Conservation (phyloP, 257 asterid genomes). For the Perilla frutescens region DNA sequence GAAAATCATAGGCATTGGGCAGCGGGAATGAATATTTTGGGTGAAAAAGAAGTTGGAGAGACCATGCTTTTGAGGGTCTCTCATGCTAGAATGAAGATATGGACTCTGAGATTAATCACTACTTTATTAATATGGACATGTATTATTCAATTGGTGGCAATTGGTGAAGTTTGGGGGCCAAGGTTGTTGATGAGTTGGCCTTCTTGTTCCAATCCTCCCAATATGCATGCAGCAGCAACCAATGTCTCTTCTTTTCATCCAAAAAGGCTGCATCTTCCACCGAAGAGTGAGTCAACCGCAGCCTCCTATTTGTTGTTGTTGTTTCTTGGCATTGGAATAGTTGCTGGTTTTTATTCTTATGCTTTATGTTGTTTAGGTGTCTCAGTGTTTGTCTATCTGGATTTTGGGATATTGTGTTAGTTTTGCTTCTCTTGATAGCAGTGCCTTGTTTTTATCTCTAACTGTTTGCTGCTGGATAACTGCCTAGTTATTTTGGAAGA, state of each 20-base stretch:
- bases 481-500: not conserved
- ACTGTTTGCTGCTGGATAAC: constrained; percentile 3
- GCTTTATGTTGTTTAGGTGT: constrained; percentile 7
- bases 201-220: constrained; percentile 45
- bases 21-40: constrained; percentile 34
- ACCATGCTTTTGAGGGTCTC: constrained; percentile 40
- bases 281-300: constrained; percentile 49
- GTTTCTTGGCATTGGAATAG: constrained; percentile 23
- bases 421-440: constrained; percentile 19
- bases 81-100: constrained; percentile 51
- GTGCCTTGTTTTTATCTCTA: constrained; percentile 16
- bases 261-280: constrained; percentile 40
- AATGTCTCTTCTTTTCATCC: constrained; percentile 30
- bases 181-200: constrained; percentile 61
- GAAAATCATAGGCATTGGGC: constrained; percentile 29
- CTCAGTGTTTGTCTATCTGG: not conserved
- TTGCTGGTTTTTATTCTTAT: constrained; percentile 18
- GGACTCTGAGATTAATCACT: constrained; percentile 58
- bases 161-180: constrained; percentile 69
- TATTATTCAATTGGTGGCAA: constrained; percentile 54
- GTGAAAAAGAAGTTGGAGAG: constrained; percentile 38
- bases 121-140: constrained; percentile 62
- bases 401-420: constrained; percentile 17
- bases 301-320: not conserved
- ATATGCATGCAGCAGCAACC: constrained; percentile 7